phyloP scores from a whole-genome alignment of 2,329 filamentous ascomycete genomes.

The Rhynchosporium graminicola region DNA sequence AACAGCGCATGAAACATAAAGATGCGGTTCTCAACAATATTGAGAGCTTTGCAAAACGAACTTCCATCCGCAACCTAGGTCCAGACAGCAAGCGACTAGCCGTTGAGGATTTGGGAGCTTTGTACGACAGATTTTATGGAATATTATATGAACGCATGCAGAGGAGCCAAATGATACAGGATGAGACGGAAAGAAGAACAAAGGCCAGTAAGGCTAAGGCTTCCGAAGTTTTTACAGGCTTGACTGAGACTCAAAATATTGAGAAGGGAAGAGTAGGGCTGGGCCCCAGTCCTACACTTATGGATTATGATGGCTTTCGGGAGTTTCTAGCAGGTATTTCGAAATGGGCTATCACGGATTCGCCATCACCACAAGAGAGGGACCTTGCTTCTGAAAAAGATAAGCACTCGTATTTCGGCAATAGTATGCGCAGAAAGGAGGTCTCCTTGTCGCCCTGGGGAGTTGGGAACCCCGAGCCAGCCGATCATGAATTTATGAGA shows the following conservation, averaged over 20 bases:
- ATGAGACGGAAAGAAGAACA: slow-evolving; percentile 67
- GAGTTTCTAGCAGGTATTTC: slow-evolving; percentile 89
- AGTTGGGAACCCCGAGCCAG: slow-evolving; percentile 63
- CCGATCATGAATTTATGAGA: slow-evolving; percentile 92
- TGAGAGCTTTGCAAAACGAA: slow-evolving; percentile 95
- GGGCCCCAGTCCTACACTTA: slow-evolving; percentile 84
- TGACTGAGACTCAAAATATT: slow-evolving; percentile 52
- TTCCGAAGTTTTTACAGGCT: slow-evolving; percentile 47
- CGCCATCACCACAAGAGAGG: slow-evolving; percentile 61
- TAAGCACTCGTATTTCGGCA: slow-evolving; percentile 62
- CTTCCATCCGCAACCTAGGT: slow-evolving; percentile 91
- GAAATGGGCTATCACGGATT: slow-evolving; percentile 91
- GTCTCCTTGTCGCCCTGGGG: slow-evolving; percentile 53
- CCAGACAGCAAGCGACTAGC: slow-evolving; percentile 92
- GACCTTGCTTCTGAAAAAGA: slow-evolving; percentile 50
- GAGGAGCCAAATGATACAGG: slow-evolving; percentile 72
- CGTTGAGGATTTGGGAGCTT: slow-evolving; percentile 79
- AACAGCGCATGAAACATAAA: slow-evolving; percentile 89
- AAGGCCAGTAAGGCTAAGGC: slow-evolving; percentile 62
- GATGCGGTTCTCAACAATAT: slow-evolving; percentile 93
- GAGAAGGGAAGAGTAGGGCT: slow-evolving; percentile 87
- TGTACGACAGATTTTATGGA: slow-evolving; percentile 94
- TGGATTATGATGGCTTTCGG: slow-evolving; percentile 96
- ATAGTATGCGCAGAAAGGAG: slow-evolving; percentile 49
- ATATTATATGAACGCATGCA: slow-evolving; percentile 91